Evolutionary conservation across 1,284 basidiomycete genomes (phyloP), one percentile per base, ranked within the genome.

Genomic region (Lentinula novae-zelandiae): DNA sequence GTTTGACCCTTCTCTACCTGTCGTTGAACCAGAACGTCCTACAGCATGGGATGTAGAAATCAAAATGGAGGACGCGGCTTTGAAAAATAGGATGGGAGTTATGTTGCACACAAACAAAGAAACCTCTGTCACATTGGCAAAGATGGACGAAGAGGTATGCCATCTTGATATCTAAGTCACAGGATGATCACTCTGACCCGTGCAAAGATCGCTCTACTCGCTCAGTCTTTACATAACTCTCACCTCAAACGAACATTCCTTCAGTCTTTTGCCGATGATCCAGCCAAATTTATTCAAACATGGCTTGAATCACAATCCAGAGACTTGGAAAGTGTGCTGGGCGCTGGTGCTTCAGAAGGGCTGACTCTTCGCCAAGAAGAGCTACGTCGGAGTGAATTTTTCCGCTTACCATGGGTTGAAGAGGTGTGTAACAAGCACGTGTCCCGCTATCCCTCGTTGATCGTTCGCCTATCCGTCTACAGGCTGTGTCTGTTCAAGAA

Each of bases 301-400:
- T 98, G 93, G 92, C 76, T 98, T 39, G 90, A 90, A 60, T 94
- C 91, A 2, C 96, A 98, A 72, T 91, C 94, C 36, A 82, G 93
- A 17, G 95, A 97, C 72, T 75, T 99, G 46, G 94, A 96, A 73
- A 87, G 84, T 61, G 83, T 97, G 62, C 80, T 98, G n/a, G 93
- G 92, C 44, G 92, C 89, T 72, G 94, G 94, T 2, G 86, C 90
- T 2, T 87, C 86, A 27, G 88, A 93, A 69, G 93, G 93, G 36
- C 82, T 87, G 63, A 88, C 87, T 0, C 82, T 95, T 10, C 78
- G 91, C 17, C 90, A 92, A 61, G 95, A 97, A 67, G 95, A 97
- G 72, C 76, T 97, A 62, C 83, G 90, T 64, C 77, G 93, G 53
- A 93, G 92, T 67, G 94, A 96, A 71, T 91, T 94, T 73, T 98